Base-by-base conservation (phyloP, 768 basidiomycete genomes). In the Collybia nuda region DNA sequence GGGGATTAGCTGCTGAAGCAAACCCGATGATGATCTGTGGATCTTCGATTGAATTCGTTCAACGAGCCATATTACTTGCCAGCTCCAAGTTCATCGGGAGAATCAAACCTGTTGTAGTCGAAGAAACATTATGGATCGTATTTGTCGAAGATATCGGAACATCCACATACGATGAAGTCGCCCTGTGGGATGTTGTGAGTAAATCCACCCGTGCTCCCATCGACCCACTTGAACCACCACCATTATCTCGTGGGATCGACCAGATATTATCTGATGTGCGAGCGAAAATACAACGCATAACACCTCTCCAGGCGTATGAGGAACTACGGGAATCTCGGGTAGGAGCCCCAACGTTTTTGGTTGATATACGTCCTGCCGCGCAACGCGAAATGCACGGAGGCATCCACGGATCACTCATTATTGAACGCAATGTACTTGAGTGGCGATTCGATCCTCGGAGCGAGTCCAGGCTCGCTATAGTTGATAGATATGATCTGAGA, bases 391-490 rank as follows among this genome's bases (percentile, higher is more conserved):
- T 62, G 41, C 69, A 78, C 26, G 90, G 90, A 0, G 74, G 68
- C 0, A 85, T 91, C 48, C 73, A 73, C 6, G 87, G 89, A 0
- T 78, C 88, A n/a, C 67, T 90, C 48, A 68, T 87, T 47, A 78
- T 91, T 51, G 89, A 90, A 59, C 77, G 89, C 19, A 90, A 88
- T 59, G 78, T 83, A 5, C 74, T 92, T 47, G 90, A 92, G 63
- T 90, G 88, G 87, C 77, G 81, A 19, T 84, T 92, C 56, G 89
- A 92, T 65, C 90, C 89, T 3, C 74, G 86, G 48, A 75, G 70
- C 56, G 71, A 77, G 5, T 71, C 78, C 11, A 73, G 84, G 28
- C 67, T 91, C 47, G 67, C 78, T 1, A 82, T 90, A 55, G 89
- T 81, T 18, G 84, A 88, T 67, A 71, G 88, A 48, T 91, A 87